Percentiles rank a stretch among this genome's conserved stretches.
phyloP scores from a whole-genome alignment of 164 flowering plant genomes.

The Magnolia changhungtana region DNA sequence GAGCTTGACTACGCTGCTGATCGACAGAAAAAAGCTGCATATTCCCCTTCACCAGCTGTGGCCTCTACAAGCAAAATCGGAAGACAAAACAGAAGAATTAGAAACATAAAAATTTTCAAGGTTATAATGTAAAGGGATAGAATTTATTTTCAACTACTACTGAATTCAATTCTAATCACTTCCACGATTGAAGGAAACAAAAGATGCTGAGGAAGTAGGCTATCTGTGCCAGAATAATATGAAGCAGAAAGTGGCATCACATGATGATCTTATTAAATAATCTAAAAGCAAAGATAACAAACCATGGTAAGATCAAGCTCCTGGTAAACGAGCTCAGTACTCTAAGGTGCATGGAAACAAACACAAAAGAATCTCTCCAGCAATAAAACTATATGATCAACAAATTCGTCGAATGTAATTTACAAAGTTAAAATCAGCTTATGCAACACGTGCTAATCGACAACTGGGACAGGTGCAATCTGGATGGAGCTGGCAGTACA shows the following conservation, averaged over 20 bases:
- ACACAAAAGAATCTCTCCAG: too few species aligned
- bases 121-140: too few species aligned
- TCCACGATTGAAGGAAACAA: neutral
- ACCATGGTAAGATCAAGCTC: too few species aligned
- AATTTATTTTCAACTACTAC: neutral
- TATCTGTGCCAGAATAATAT: neutral
- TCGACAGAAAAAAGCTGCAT: constrained; percentile 98
- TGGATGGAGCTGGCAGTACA: too few species aligned
- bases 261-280: neutral
- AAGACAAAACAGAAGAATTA: neutral
- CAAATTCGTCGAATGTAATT: too few species aligned
- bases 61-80: constrained; percentile 50
- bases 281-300: neutral
- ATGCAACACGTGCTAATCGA: too few species aligned
- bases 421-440: too few species aligned
- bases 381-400: too few species aligned
- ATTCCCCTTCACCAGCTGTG: constrained; percentile 93
- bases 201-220: neutral
- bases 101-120: too few species aligned
- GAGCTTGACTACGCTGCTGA: constrained; percentile 99
- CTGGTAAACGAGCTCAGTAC: too few species aligned
- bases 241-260: neutral
- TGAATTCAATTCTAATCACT: neutral
- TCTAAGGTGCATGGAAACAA: too few species aligned
- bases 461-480: too few species aligned